Base-by-base conservation (phyloP, 2,329 filamentous ascomycete genomes). In the Coniochaeta pulveracea region DNA sequence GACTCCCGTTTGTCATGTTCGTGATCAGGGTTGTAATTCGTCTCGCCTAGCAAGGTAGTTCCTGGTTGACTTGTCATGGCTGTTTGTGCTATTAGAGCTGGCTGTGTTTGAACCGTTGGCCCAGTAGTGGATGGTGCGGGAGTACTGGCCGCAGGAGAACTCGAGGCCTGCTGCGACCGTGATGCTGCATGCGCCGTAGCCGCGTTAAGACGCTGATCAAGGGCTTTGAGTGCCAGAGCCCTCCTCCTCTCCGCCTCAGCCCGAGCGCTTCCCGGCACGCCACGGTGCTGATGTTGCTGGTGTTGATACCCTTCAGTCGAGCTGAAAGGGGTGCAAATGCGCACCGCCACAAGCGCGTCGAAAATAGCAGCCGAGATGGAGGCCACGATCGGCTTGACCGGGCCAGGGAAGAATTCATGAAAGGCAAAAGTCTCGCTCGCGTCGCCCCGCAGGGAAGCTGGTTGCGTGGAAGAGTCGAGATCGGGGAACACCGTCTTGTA, bases 351-450 rank as follows among this genome's bases (percentile, higher is more conserved):
- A 1, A 95, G 64, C 4, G 80, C 55, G 37, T 70, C 67, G 59
- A 89, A 95, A 17, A 95, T 56, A 39, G 76, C 67, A 45, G 85
- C 77, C 9, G 82, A 72, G n/a, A 93, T 52, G 8, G 76, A 69
- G 11, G 79, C 73, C 26, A 96, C 69, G 10, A 84, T 64, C 0
- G 85, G 82, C 52, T 95, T 89, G 26, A 83, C 63, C 3, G 80
- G 75, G 31, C 81, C 82, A 0, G 91, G 91, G 61, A 96, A 96
- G 65, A 98, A 94, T 48, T 91, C 85, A 43, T 86, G 80, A 54
- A 98, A 93, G 6, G 88, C 82, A 52, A 98, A 98, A 0, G 88
- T 94, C 57, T 98, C 91, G 56, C 84, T 93, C 22, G 91, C 85
- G 55, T 98, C 91, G 41, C 91, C 91, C 42, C 80, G 82, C 45